These are phyloP conservation scores for Fusarium concolor DNA, from an alignment of 2,329 filamentous ascomycete genomes.

Conservation along the genomic window DNA sequence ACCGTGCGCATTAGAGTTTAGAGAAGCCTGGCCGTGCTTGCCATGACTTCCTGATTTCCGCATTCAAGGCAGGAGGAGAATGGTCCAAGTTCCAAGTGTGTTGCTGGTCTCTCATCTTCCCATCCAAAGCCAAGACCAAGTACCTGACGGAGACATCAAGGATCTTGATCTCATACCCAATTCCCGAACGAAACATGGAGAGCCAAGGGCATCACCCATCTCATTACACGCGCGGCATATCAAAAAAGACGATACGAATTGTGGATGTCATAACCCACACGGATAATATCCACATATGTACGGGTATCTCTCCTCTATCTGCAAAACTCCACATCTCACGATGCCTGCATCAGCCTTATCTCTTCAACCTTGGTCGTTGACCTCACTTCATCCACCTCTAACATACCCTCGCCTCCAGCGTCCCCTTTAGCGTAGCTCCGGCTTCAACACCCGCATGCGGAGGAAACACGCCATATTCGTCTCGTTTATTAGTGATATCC, in stretches of 20 bases:
- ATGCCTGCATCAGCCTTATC: constrained; percentile 29
- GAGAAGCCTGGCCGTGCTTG: constrained; percentile 3
- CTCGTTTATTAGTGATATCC: constrained; percentile 9
- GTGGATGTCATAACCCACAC: constrained; percentile 23
- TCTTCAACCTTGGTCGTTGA: background rate
- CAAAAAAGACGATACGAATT: constrained; percentile 10
- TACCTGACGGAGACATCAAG: constrained; percentile 3
- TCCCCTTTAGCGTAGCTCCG: constrained; percentile 4
- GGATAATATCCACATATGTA: constrained; percentile 24
- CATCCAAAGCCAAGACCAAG: background rate
- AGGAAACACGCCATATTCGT: constrained; percentile 14
- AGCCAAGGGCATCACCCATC: background rate
- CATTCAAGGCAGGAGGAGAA: background rate
- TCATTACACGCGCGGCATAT: background rate
- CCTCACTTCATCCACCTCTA: too few species aligned
- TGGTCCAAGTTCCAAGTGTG: background rate
- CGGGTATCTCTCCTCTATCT: constrained; percentile 29
- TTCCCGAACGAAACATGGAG: background rate
- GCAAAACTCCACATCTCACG: constrained; percentile 33
- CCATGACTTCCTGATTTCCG: background rate
- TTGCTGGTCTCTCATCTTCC: constrained; percentile 8
- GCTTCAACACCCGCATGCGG: background rate
- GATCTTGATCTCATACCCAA: background rate
- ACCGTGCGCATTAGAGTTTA: constrained; percentile 21
- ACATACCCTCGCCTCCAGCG: background rate